These are phyloP conservation scores for Gleditsia sinensis DNA, from an alignment of 306 rosid species.

Conservation along the genomic window DNA sequence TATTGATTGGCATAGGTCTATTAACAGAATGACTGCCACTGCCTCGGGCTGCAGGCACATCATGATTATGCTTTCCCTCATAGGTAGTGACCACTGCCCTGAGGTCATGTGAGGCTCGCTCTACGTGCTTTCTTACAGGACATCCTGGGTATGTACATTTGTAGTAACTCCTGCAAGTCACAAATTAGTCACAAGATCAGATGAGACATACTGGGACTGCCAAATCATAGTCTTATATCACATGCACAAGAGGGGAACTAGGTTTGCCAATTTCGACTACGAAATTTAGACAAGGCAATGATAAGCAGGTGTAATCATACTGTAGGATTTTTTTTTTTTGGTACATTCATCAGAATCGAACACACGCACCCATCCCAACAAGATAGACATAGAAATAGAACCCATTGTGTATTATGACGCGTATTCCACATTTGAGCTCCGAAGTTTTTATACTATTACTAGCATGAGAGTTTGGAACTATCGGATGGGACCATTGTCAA, in stretches of 20 bases:
- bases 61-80: conserved; percentile 94
- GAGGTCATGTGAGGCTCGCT: conserved; percentile 73
- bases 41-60: conserved; percentile 90
- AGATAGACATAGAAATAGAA: conserved; percentile 6
- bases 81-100: conserved; percentile 93
- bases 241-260: background rate
- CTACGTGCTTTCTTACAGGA: conserved; percentile 93
- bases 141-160: conserved; percentile 84
- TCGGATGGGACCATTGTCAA: conserved; percentile 1
- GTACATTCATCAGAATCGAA: too few species aligned
- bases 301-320: background rate
- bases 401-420: conserved; percentile 8
- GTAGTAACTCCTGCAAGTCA: conserved; percentile 80
- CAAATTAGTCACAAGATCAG: conserved; percentile 17
- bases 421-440: conserved; percentile 12
- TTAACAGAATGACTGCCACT: conserved; percentile 66
- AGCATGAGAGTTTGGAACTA: conserved; percentile 32
- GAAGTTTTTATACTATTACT: background rate
- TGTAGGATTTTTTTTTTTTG: too few species aligned
- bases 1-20: conserved; percentile 49
- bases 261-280: conserved; percentile 36
- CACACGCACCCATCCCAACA: too few species aligned
- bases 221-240: background rate
- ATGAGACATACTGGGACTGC: background rate
- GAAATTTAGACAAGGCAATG: conserved; percentile 9